These are phyloP conservation scores for Eucalyptus curtisii DNA, from an alignment of 345 rosid genomes.

Conservation along the genomic window DNA sequence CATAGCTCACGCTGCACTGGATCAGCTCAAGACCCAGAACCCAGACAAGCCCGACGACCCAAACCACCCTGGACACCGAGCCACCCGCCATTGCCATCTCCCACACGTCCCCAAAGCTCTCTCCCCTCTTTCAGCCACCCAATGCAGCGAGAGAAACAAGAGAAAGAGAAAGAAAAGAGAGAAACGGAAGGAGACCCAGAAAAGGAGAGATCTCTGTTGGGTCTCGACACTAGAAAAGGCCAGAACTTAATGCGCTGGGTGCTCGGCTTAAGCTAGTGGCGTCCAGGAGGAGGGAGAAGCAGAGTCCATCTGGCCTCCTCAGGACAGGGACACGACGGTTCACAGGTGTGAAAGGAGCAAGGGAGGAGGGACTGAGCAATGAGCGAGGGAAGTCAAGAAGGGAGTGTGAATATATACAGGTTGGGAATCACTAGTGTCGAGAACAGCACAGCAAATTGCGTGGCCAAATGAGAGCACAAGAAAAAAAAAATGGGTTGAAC, in stretches of 20 bases:
- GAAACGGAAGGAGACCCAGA: background rate
- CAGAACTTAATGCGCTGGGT: background rate
- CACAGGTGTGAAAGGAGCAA: background rate
- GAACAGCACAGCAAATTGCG: background rate
- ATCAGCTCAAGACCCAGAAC: conserved; percentile 31
- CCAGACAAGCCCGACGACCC: conserved; percentile 26
- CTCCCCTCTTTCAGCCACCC: background rate
- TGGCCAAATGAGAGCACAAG: background rate
- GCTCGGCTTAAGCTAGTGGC: background rate
- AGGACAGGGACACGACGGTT: background rate
- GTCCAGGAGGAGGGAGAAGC: background rate
- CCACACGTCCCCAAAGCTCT: background rate
- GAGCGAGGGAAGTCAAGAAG: background rate
- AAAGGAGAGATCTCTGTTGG: background rate
- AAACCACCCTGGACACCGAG: conserved; percentile 18
- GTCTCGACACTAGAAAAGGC: background rate
- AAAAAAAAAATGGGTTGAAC: background rate
- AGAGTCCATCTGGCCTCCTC: background rate
- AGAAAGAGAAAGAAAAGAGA: background rate
- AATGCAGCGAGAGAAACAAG: background rate
- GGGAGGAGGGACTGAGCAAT: background rate
- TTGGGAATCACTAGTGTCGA: background rate
- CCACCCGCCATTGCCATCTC: conserved; percentile 27
- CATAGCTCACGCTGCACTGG: conserved; percentile 64
- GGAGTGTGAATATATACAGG: background rate